These are phyloP conservation scores for Phylloporus gajari DNA, from an alignment of 1,284 basidiomycete genomes.

Conservation along the genomic window DNA sequence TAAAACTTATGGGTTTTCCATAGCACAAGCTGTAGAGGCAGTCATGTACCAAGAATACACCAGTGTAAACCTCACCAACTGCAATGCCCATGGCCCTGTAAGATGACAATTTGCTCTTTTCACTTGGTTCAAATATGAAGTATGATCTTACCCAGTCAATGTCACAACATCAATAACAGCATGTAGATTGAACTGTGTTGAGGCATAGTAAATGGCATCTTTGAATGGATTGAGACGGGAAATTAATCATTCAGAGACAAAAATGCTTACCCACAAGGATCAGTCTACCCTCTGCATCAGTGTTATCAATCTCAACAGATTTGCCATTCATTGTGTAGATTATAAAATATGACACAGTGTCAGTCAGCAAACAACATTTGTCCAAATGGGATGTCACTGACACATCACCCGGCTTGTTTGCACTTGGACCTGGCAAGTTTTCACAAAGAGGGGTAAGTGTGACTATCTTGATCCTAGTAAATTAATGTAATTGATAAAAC, in stretches of 20 bases:
- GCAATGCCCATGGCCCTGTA: slow-evolving; percentile 72
- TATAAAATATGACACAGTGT: slow-evolving; percentile 52
- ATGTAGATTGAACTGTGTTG: slow-evolving; percentile 81
- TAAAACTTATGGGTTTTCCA: neutral
- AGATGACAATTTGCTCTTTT: neutral
- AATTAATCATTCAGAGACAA: neutral
- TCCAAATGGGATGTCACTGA: slow-evolving; percentile 47
- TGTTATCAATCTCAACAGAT: slow-evolving; percentile 89
- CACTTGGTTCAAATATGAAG: neutral
- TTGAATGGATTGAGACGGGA: slow-evolving; percentile 21
- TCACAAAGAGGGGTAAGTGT: slow-evolving; percentile 82
- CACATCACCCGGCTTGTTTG: slow-evolving; percentile 90
- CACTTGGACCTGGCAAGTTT: slow-evolving; percentile 87
- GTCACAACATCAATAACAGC: slow-evolving; percentile 90
- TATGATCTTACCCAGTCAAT: slow-evolving; percentile 66
- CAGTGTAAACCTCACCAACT: slow-evolving; percentile 80
- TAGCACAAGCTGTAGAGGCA: neutral
- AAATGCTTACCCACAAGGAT: slow-evolving; percentile 69
- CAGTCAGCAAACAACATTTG: neutral
- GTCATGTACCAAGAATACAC: slow-evolving; percentile 77
- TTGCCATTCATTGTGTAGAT: slow-evolving; percentile 91
- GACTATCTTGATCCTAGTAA: slow-evolving; percentile 76
- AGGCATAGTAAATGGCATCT: slow-evolving; percentile 88
- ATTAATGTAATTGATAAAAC: neutral
- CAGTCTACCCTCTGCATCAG: slow-evolving; percentile 88